Base-by-base conservation (phyloP, 164 flowering plant species). In the Umbellularia californica region DNA sequence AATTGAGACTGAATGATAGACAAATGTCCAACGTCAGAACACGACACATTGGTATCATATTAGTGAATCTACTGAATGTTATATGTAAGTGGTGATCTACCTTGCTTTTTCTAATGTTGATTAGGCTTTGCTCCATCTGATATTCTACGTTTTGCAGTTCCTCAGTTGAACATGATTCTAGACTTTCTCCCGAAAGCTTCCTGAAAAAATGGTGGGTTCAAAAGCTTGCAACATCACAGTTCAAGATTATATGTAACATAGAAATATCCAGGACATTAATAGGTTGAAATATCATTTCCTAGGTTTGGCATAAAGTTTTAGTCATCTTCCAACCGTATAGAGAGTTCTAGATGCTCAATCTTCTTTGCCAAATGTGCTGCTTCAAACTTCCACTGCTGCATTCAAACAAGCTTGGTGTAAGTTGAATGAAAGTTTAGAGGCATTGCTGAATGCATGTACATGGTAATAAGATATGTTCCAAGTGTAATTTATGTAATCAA, bases 171-270 rank as follows among this genome's bases (percentile, higher is more conserved):
- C 91, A 88, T 15, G 87, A 74, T 58, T 74, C 87, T 69, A 93
- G 41, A 25, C 85, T 84, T 81, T 93, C 93, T 72, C 97, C 97
- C 80, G 89, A 70, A 13, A 93, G 87, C 81, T 84, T 90, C 83
- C 97, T 92, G 81, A 52, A 58, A 12, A 24, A 19, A 64, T 23
- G 25, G 14, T 25, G 28, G 33, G 69, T 50, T 74, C 41, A 9
- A 41, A 74, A 51, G 23, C 23, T 35, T 64, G 24, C 25, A 24
- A 25, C 22, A 64, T 25, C 28, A 25, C 14, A 14, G 5, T 64
- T 24, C 67, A 64, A 63, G 30, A 63, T 24, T 22, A 63, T 22
- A 63, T 63, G 66, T n/a, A 15, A 52, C 58, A n/a, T 63, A 6
- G 66, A 64, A 64, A 64, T 64, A 23, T 24, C 25, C 3, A 23